Percentiles rank a stretch among this genome's conserved stretches.
phyloP scores from a whole-genome alignment of 164 flowering plant genomes.

The Magnolia kwangsiensis region DNA sequence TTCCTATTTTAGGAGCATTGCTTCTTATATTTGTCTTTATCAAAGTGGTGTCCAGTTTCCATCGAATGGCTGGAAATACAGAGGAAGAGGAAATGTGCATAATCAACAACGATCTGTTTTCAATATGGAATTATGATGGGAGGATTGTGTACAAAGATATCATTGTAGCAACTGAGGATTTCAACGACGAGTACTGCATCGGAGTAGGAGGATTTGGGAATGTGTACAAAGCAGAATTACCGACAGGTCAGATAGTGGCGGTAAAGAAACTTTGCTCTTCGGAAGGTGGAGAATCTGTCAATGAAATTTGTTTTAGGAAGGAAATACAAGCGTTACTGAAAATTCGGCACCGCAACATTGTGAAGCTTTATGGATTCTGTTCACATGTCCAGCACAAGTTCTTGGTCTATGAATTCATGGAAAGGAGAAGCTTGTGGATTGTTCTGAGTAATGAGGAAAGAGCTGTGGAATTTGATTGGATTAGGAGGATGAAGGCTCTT shows the following conservation, averaged over 20 bases:
- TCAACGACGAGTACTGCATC: constrained; percentile 6
- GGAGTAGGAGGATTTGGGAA: constrained; percentile 12
- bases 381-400: neutral
- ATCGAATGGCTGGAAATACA: neutral
- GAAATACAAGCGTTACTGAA: constrained; percentile 5
- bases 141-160: constrained; percentile 8
- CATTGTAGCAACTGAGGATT: constrained; percentile 15
- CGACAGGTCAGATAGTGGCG: constrained; percentile 13
- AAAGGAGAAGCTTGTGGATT: constrained; percentile 9
- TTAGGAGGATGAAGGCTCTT: constrained; percentile 4
- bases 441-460: constrained; percentile 1
- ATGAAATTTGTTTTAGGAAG: neutral
- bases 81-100: neutral
- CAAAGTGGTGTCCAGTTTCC: neutral
- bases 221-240: constrained; percentile 13
- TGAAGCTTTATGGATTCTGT: constrained; percentile 12
- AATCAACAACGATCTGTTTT: neutral
- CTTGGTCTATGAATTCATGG: constrained; percentile 10
- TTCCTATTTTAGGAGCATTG: neutral
- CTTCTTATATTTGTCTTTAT: neutral
- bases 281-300: neutral
- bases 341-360: constrained; percentile 14
- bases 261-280: constrained; percentile 6
- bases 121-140: constrained; percentile 3
- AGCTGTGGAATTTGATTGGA: constrained; percentile 13